These are phyloP conservation scores for Solanum chacoense DNA, from an alignment of 305 asterid genomes.

Conservation along the genomic window DNA sequence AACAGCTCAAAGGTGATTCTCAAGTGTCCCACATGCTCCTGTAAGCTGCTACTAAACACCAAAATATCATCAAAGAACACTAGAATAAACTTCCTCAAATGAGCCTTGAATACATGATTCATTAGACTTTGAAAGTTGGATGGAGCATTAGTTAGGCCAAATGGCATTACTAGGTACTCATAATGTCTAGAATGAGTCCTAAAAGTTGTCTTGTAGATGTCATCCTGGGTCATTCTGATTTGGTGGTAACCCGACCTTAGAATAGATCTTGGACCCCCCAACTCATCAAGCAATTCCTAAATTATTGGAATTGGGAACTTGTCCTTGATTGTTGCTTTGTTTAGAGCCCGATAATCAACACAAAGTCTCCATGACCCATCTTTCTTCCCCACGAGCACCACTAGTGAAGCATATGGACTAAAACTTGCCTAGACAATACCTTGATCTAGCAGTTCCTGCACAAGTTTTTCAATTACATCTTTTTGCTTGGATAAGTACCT, in stretches of 20 bases:
- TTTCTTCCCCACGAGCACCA: neutral
- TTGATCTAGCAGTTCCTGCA: neutral
- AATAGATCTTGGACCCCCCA: neutral
- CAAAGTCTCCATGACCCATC: neutral
- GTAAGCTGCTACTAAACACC: neutral
- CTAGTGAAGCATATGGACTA: neutral
- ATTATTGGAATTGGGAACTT: neutral
- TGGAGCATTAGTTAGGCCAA: neutral
- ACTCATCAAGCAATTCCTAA: neutral
- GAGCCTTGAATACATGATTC: neutral
- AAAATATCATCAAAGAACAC: neutral
- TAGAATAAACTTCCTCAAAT: neutral
- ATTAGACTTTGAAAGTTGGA: neutral
- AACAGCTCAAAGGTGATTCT: neutral
- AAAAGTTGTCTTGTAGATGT: neutral
- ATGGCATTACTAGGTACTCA: neutral
- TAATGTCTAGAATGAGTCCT: neutral
- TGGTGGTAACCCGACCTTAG: neutral
- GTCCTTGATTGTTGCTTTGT: neutral
- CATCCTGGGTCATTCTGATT: neutral
- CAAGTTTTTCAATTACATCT: neutral
- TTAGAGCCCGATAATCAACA: neutral
- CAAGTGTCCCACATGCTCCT: neutral
- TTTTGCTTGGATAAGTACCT: too few relatives aligned
- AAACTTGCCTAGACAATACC: neutral